These are phyloP conservation scores for Xylaria sp. DNA, from an alignment of 2,329 filamentous ascomycete genomes.

Conservation along the genomic window DNA sequence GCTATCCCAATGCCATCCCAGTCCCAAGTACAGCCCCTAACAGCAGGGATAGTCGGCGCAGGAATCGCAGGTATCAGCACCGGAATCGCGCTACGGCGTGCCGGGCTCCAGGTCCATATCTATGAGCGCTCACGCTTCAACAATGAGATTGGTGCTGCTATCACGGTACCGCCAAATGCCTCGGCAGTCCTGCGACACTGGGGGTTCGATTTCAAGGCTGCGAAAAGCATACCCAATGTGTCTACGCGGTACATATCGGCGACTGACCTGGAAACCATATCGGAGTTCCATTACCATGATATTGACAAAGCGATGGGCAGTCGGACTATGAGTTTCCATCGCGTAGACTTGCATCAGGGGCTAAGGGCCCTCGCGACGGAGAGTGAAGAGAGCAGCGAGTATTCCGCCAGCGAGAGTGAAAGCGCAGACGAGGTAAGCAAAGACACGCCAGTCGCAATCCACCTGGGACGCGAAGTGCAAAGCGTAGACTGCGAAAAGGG, in stretches of 20 bases:
- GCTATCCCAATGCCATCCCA: background rate
- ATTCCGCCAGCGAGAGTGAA: conserved; percentile 26
- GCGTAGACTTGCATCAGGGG: conserved; percentile 48
- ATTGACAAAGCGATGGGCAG: conserved; percentile 35
- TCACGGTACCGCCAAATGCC: conserved; percentile 47
- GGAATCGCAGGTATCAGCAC: conserved; percentile 40
- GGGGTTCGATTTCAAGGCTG: conserved; percentile 42
- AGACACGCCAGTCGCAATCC: conserved; percentile 12
- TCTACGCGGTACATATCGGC: conserved; percentile 29
- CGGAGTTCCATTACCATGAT: conserved; percentile 18
- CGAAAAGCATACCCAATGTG: conserved; percentile 33
- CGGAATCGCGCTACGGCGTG: conserved; percentile 37
- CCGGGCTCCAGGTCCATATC: conserved; percentile 37
- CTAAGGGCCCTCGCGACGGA: conserved; percentile 44
- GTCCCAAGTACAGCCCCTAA: background rate
- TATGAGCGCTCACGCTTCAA: conserved; percentile 42
- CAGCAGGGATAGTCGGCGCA: conserved; percentile 35
- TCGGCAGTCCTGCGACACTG: conserved; percentile 41
- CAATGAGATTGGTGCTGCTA: conserved; percentile 50
- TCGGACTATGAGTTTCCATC: conserved; percentile 45
- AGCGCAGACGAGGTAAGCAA: conserved; percentile 12
- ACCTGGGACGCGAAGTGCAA: conserved; percentile 16
- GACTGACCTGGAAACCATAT: conserved; percentile 11
- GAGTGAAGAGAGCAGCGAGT: conserved; percentile 31
- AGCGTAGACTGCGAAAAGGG: conserved; percentile 65